Conservation (phyloP, 179 eudicot genomes). For the Spinacia oleracea region DNA sequence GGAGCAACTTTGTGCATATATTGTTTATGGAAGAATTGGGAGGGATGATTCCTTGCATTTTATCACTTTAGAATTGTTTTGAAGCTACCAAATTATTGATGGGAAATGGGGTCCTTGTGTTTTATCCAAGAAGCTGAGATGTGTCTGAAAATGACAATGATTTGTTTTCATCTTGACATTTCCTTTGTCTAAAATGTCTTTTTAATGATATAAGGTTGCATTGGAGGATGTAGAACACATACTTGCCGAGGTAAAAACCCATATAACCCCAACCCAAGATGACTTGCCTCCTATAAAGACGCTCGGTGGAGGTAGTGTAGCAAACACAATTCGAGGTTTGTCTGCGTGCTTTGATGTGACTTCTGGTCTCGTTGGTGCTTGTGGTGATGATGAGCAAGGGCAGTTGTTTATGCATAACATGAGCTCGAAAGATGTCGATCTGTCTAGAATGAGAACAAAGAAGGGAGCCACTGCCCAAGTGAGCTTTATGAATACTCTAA, state of each 20-base stretch:
- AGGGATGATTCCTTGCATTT: background rate
- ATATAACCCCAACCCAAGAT: conserved; percentile 49
- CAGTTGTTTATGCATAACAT: conserved; percentile 58
- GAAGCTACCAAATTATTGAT: background rate
- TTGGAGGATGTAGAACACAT: conserved; percentile 71
- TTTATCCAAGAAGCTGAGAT: background rate
- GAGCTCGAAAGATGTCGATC: conserved; percentile 61
- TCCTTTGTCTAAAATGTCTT: background rate
- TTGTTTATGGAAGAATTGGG: background rate
- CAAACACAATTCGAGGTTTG: conserved; percentile 92
- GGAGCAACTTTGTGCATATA: background rate
- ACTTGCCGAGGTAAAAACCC: conserved; percentile 58
- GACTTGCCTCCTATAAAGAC: conserved; percentile 58
- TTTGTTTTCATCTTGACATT: background rate
- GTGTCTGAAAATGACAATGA: background rate
- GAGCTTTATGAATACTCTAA: conserved; percentile 21
- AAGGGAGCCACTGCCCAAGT: conserved; percentile 81
- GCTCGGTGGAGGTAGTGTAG: conserved; percentile 95
- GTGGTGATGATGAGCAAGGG: conserved; percentile 90
- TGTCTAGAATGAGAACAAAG: conserved; percentile 69
- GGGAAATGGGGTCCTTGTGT: background rate
- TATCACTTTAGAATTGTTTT: background rate
- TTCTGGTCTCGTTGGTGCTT: conserved; percentile 86
- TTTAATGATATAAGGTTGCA: conserved; percentile 55
- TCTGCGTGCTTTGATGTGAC: conserved; percentile 79